Evolutionary conservation across 164 flowering plant species (phyloP).

Genomic region (Saururus chinensis): DNA sequence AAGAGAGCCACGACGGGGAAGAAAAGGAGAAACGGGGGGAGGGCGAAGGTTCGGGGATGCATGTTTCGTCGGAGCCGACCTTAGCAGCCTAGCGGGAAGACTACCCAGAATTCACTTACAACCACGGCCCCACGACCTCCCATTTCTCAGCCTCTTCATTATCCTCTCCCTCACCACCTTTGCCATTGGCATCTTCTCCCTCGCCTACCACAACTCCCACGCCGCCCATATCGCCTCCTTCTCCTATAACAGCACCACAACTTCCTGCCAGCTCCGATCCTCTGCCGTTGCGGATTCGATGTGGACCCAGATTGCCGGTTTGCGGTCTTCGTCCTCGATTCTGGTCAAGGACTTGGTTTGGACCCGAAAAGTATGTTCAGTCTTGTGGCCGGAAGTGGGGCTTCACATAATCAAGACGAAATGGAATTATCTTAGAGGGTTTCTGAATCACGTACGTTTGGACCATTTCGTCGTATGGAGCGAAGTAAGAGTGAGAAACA

Average conservation of each 20-base stretch:
- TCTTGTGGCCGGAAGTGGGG: too few relatives aligned
- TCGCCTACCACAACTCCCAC: constrained; percentile 45
- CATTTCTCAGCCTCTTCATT: constrained; percentile 64
- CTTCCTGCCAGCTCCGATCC: constrained; percentile 38
- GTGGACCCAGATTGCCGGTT: neutral
- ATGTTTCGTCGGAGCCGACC: too few relatives aligned
- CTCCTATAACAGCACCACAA: constrained; percentile 32
- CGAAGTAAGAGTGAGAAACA: too few relatives aligned
- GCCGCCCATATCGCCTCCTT: constrained; percentile 39
- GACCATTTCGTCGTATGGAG: too few relatives aligned
- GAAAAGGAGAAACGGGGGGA: too few relatives aligned
- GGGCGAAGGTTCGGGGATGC: too few relatives aligned
- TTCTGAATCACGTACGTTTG: too few relatives aligned
- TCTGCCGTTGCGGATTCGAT: constrained; percentile 4
- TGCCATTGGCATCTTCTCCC: constrained; percentile 70
- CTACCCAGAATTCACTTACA: constrained; percentile 73
- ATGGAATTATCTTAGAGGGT: too few relatives aligned
- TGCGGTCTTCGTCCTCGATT: constrained; percentile 9
- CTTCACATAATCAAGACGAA: too few relatives aligned
- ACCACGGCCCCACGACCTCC: constrained; percentile 54
- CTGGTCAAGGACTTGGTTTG: constrained; percentile 46
- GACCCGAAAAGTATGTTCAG: too few relatives aligned
- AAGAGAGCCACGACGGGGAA: too few relatives aligned
- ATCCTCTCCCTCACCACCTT: constrained; percentile 58
- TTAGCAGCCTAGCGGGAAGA: too few relatives aligned